Evolutionary conservation across 352 stramenopile species (phyloP).

Genomic region (Globisporangium abappressorium): DNA sequence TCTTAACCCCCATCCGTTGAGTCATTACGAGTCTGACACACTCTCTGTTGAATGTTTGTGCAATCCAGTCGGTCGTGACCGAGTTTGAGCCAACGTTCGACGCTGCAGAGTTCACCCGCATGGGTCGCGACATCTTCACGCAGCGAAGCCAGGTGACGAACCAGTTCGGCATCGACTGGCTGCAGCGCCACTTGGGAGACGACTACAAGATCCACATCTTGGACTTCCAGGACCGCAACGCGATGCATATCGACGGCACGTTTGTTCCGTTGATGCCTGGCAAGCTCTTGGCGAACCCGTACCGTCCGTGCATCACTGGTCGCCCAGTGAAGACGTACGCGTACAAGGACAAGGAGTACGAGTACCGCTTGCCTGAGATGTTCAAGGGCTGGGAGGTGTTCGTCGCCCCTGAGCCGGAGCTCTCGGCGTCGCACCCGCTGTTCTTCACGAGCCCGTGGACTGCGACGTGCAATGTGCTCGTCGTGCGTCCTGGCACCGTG

Average conservation of each 20-base stretch:
- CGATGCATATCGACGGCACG: conserved; percentile 90
- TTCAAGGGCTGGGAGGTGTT: conserved; percentile 92
- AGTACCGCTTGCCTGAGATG: conserved; percentile 88
- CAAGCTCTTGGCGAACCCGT: conserved; percentile 87
- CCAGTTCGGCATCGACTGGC: conserved; percentile 89
- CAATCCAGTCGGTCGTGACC: conserved; percentile 69
- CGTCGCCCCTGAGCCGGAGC: conserved; percentile 78
- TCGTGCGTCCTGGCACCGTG: conserved; percentile 77
- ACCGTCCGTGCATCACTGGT: conserved; percentile 84
- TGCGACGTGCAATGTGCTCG: conserved; percentile 88
- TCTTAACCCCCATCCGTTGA: not conserved
- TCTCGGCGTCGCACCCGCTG: conserved; percentile 73
- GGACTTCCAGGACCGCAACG: conserved; percentile 89
- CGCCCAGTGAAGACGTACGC: conserved; percentile 82
- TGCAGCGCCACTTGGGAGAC: conserved; percentile 81
- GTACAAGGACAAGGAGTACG: conserved; percentile 87
- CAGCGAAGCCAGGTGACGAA: conserved; percentile 91
- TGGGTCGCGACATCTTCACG: conserved; percentile 89
- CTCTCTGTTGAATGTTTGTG: not conserved
- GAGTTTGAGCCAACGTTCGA: conserved; percentile 90
- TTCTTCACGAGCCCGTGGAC: conserved; percentile 92
- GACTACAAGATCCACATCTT: conserved; percentile 86
- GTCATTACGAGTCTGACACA: not conserved
- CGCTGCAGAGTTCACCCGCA: conserved; percentile 88
- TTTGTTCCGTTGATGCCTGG: conserved; percentile 85